A percentile compares a stretch with the other conserved stretches of the same genome.
Evolutionary conservation across 2,329 filamentous ascomycete species (phyloP).

Genomic region (Purpureocillium lavendulum): DNA sequence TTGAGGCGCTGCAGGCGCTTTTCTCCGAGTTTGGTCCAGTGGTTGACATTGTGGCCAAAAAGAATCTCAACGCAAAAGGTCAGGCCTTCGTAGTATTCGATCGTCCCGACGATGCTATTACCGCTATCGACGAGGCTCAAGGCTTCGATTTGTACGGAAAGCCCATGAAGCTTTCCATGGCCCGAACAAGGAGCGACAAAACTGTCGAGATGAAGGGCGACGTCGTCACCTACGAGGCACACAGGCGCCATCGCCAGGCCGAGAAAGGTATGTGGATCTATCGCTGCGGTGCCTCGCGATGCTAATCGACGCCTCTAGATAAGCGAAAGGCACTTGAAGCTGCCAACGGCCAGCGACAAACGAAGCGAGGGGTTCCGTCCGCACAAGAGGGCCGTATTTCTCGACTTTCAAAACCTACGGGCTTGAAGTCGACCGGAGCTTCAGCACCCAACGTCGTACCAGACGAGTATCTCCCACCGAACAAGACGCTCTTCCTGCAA

Average conservation of each 20-base stretch:
- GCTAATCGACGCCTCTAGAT: conserved; percentile 28
- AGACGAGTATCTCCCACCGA: conserved; percentile 96
- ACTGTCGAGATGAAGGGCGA: conserved; percentile 68
- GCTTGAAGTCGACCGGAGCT: conserved; percentile 70
- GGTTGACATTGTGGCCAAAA: conserved; percentile 80
- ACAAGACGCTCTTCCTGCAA: conserved; percentile 93
- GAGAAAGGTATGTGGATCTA: conserved; percentile 86
- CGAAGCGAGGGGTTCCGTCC: conserved; percentile 52
- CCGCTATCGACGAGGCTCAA: conserved; percentile 81
- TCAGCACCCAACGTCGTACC: conserved; percentile 67
- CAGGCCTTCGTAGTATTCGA: conserved; percentile 96
- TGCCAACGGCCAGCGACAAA: conserved; percentile 67
- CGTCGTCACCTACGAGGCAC: conserved; percentile 74
- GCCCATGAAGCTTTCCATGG: conserved; percentile 76
- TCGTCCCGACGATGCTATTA: conserved; percentile 64
- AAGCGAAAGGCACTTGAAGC: conserved; percentile 77
- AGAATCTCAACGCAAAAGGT: conserved; percentile 83
- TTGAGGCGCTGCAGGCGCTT: conserved; percentile 63
- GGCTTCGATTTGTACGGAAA: conserved; percentile 92
- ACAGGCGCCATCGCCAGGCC: conserved; percentile 75
- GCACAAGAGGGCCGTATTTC: conserved; percentile 47
- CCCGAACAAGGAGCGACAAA: conserved; percentile 78
- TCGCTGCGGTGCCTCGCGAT: too few relatives aligned
- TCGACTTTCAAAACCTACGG: conserved; percentile 52
- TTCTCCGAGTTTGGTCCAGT: conserved; percentile 86